These are phyloP conservation scores for Cubamyces lactineus DNA, from an alignment of 768 basidiomycete genomes.

Conservation along the genomic window DNA sequence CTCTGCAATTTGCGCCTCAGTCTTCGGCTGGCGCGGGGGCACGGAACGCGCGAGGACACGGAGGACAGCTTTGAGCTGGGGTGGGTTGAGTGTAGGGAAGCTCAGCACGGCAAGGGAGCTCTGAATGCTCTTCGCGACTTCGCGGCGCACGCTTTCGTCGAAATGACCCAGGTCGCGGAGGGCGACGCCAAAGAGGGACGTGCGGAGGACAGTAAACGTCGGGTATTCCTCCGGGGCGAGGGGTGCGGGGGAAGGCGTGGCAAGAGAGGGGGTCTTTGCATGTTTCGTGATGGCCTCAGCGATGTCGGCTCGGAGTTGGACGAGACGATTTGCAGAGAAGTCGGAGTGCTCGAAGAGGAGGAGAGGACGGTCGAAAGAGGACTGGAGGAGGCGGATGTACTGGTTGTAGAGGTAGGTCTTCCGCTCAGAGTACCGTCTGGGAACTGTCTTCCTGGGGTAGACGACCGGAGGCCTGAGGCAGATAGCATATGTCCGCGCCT, in stretches of 20 bases:
- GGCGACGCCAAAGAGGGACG: constrained; percentile 79
- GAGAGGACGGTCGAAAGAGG: constrained; percentile 59
- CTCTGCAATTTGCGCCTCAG: constrained; percentile 53
- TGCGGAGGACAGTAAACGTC: constrained; percentile 70
- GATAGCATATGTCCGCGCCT: constrained; percentile 22
- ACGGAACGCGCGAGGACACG: constrained; percentile 67
- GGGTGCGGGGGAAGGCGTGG: constrained; percentile 38
- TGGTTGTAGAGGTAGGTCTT: constrained; percentile 83
- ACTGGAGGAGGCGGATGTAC: constrained; percentile 72
- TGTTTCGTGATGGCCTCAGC: constrained; percentile 47
- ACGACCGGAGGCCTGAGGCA: constrained; percentile 40
- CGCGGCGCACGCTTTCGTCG: constrained; percentile 48
- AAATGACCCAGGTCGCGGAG: constrained; percentile 62
- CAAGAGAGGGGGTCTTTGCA: constrained; percentile 40
- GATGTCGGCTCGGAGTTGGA: constrained; percentile 72
- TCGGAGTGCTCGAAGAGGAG: constrained; percentile 81
- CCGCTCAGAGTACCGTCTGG: constrained; percentile 75
- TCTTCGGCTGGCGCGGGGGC: constrained; percentile 59
- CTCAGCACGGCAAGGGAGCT: constrained; percentile 69
- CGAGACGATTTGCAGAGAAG: constrained; percentile 68
- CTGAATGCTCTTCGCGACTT: constrained; percentile 58
- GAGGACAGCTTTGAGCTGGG: constrained; percentile 68
- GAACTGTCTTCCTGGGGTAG: constrained; percentile 54
- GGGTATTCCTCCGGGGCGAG: constrained; percentile 38
- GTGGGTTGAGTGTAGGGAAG: constrained; percentile 70